Evolutionary conservation across 176 grass and related monocot genomes (phyloP).

Genomic region (Otatea glauca): DNA sequence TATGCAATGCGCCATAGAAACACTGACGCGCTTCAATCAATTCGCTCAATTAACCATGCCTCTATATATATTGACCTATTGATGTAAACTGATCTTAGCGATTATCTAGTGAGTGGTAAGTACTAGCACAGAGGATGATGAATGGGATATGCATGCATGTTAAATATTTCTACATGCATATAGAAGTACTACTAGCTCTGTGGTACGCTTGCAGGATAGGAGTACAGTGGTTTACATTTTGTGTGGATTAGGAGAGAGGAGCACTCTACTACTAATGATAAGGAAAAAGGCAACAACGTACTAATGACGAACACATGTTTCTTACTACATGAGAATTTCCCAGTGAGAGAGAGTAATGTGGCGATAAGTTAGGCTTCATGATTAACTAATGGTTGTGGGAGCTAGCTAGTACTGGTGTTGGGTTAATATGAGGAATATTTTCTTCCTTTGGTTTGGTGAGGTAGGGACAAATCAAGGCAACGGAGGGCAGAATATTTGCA

Average conservation of each 20-base stretch:
- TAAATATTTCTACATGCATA: not conserved
- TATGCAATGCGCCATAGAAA: not conserved
- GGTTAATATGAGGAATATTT: slow-evolving; percentile 31
- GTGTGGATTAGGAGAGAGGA: slow-evolving; percentile 18
- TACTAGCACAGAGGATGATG: not conserved
- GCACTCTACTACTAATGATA: not conserved
- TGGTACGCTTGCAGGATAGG: not conserved
- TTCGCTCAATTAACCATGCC: not conserved
- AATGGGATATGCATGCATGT: not conserved
- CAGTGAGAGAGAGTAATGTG: not conserved
- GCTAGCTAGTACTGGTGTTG: slow-evolving; percentile 14
- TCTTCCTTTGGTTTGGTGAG: slow-evolving; percentile 39
- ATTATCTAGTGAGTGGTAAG: not conserved
- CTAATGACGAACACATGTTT: slow-evolving; percentile 8
- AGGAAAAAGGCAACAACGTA: not conserved
- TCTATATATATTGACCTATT: not conserved
- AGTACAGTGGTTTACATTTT: slow-evolving; percentile 5
- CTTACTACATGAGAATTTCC: not conserved
- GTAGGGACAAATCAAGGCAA: slow-evolving; percentile 57
- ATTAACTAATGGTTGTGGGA: not conserved
- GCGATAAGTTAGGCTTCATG: not conserved
- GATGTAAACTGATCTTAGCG: not conserved
- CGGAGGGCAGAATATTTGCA: slow-evolving; percentile 51
- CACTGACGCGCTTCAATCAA: not conserved
- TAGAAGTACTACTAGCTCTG: not conserved